These are phyloP conservation scores for Candida lessepsii DNA, from an alignment of 805 yeast species.

Conservation along the genomic window DNA sequence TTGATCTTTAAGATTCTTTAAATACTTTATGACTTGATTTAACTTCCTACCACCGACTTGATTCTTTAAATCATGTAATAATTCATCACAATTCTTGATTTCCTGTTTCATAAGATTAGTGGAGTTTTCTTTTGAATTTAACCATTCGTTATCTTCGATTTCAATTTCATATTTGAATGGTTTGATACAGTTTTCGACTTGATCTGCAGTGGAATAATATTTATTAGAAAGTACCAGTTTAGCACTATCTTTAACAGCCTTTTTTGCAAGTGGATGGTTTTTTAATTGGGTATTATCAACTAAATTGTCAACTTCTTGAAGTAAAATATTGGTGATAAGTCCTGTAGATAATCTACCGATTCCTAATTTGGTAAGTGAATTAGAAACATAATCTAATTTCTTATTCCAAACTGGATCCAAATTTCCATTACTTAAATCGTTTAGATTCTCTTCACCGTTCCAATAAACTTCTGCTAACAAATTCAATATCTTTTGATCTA, in stretches of 20 bases:
- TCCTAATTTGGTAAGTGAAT: constrained; percentile 86
- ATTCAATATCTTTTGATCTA: constrained; percentile 88
- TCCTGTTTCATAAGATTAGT: constrained; percentile 77
- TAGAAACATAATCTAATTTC: constrained; percentile 79
- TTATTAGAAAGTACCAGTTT: constrained; percentile 71
- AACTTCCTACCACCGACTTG: constrained; percentile 83
- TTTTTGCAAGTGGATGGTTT: constrained; percentile 83
- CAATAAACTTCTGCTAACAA: constrained; percentile 88
- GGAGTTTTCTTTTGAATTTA: constrained; percentile 73
- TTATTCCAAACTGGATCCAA: constrained; percentile 80
- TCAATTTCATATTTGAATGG: constrained; percentile 98
- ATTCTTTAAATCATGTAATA: constrained; percentile 56
- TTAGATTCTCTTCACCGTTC: constrained; percentile 47
- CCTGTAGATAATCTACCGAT: constrained; percentile 88
- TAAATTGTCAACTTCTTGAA: constrained; percentile 73
- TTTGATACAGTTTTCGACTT: constrained; percentile 96
- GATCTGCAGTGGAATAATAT: constrained; percentile 92
- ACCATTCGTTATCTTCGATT: constrained; percentile 95
- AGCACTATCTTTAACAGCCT: constrained; percentile 83
- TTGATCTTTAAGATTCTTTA: constrained; percentile 47
- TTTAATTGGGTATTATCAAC: constrained; percentile 72
- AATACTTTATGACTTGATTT: constrained; percentile 75
- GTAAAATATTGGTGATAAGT: constrained; percentile 74
- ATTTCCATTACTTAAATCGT: constrained; percentile 48
- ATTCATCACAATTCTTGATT: constrained; percentile 71